Conservation (phyloP, 495 filamentous ascomycete genomes). For the Xylona heveae region DNA sequence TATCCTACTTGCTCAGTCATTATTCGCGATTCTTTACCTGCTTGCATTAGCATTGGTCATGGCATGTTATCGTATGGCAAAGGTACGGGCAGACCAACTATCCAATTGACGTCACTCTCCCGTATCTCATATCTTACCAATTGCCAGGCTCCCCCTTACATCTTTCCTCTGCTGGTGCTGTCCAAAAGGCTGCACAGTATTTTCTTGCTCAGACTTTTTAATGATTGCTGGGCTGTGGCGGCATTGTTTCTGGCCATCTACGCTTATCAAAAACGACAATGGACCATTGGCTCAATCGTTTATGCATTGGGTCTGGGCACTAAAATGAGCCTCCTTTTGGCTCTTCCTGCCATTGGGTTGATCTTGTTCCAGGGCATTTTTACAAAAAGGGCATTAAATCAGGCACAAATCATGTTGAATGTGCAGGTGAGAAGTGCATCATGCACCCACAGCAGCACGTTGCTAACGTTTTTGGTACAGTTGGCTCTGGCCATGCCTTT, state of each 20-base stretch:
- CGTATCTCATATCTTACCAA: background rate
- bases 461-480: slow-evolving; percentile 13
- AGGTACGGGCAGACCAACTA: slow-evolving; percentile 19
- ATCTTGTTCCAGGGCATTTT: slow-evolving; percentile 50
- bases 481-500: slow-evolving; percentile 57
- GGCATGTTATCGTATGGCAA: slow-evolving; percentile 57
- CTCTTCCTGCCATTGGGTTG: slow-evolving; percentile 56
- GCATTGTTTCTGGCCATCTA: slow-evolving; percentile 67
- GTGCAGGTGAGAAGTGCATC: slow-evolving; percentile 34
- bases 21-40: slow-evolving; percentile 66
- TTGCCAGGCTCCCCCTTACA: slow-evolving; percentile 56
- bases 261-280: slow-evolving; percentile 46
- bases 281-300: slow-evolving; percentile 43
- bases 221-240: slow-evolving; percentile 72
- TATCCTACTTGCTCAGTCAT: slow-evolving; percentile 55
- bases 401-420: slow-evolving; percentile 48
- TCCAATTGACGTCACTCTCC: background rate
- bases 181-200: slow-evolving; percentile 90
- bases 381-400: slow-evolving; percentile 33
- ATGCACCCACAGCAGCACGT: background rate
- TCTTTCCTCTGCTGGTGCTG: slow-evolving; percentile 69
- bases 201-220: slow-evolving; percentile 82
- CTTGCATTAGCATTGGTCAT: slow-evolving; percentile 53
- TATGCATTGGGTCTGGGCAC: slow-evolving; percentile 67
- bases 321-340: slow-evolving; percentile 82